phyloP scores from a whole-genome alignment of 192 early-diverging fungal genomes.

The Cladochytrium replicatum region DNA sequence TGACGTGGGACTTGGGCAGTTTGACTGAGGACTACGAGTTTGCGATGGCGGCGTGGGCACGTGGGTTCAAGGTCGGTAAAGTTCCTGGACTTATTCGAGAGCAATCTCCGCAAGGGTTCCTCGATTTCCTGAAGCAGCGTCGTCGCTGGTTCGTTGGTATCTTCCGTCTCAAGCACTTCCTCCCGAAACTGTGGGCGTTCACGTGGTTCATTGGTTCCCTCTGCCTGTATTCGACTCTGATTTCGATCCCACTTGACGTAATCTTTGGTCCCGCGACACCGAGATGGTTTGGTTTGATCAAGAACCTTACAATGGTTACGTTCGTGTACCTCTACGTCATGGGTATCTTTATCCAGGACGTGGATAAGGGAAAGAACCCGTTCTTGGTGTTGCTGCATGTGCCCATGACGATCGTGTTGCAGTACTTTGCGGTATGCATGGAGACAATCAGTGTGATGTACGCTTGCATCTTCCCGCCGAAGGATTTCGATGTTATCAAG shows the following conservation, averaged over 20 bases:
- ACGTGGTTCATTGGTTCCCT: conserved; percentile 9
- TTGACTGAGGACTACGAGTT: conserved; percentile 11
- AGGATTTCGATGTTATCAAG: conserved; percentile 9
- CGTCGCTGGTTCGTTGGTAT: conserved; percentile 9
- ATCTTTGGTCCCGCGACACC: conserved; percentile 3
- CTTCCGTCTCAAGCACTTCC: conserved; percentile 5
- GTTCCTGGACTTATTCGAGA: conserved; percentile 6
- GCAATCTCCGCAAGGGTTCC: conserved; percentile 1
- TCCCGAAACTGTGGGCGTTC: conserved; percentile 11
- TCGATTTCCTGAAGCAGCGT: conserved; percentile 10
- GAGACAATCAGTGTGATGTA: conserved; percentile 10
- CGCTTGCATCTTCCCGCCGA: conserved; percentile 4
- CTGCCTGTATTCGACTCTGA: conserved; percentile 1
- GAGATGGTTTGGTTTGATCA: conserved; percentile 7
- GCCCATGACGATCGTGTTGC: neutral
- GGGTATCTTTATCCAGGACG: conserved; percentile 10
- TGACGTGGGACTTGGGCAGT: conserved; percentile 10
- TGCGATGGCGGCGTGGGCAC: conserved; percentile 1
- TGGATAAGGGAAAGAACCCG: conserved; percentile 2
- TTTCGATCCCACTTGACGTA: conserved; percentile 4
- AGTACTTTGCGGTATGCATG: conserved; percentile 2
- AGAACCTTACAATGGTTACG: conserved; percentile 10
- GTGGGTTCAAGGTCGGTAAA: conserved; percentile 4
- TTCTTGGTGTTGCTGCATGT: conserved; percentile 5
- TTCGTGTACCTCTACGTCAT: conserved; percentile 13